A percentile compares a stretch with the other conserved stretches of the same genome.
Evolutionary conservation across 2,329 filamentous ascomycete genomes (phyloP).

Genomic region (Cercospora brassicicola): DNA sequence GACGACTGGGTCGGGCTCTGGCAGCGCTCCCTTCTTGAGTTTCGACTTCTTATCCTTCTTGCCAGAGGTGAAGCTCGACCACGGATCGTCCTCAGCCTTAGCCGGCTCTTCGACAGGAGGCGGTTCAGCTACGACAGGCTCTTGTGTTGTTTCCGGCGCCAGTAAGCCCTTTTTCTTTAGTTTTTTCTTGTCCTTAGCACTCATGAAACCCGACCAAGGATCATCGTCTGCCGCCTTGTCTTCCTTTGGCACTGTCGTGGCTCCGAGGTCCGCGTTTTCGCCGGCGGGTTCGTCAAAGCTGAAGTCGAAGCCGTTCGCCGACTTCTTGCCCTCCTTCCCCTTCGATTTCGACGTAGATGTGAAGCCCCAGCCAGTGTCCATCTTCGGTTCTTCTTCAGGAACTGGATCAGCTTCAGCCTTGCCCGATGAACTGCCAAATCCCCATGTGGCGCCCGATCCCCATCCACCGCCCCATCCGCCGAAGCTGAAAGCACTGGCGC

Average conservation of each 20-base stretch:
- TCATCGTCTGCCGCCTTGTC: constrained; percentile 30
- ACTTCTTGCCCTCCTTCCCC: constrained; percentile 39
- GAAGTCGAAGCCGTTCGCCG: constrained; percentile 39
- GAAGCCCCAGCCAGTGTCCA: constrained; percentile 33
- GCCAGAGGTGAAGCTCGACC: constrained; percentile 33
- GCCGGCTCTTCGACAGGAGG: constrained; percentile 33
- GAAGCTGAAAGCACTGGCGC: constrained; percentile 36
- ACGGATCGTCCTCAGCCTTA: constrained; percentile 37
- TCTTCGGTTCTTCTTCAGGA: constrained; percentile 19
- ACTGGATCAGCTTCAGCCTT: constrained; percentile 26
- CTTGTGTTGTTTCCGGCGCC: constrained; percentile 25
- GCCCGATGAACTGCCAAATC: constrained; percentile 31
- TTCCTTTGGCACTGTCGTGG: constrained; percentile 24
- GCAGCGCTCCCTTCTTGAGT: constrained; percentile 39
- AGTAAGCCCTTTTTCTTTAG: constrained; percentile 29
- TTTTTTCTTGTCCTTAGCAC: constrained; percentile 38
- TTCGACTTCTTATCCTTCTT: constrained; percentile 49
- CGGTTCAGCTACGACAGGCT: constrained; percentile 30
- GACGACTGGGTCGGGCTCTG: constrained; percentile 38
- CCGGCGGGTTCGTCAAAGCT: constrained; percentile 30
- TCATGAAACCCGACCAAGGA: constrained; percentile 32
- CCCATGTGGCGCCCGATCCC: constrained; percentile 39
- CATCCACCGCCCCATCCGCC: constrained; percentile 39
- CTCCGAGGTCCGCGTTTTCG: constrained; percentile 24
- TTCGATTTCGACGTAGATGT: constrained; percentile 30